Evolutionary conservation across 768 basidiomycete species (phyloP), one percentile per base, ranked within the genome.

Genomic region (Boletus rex-veris): DNA sequence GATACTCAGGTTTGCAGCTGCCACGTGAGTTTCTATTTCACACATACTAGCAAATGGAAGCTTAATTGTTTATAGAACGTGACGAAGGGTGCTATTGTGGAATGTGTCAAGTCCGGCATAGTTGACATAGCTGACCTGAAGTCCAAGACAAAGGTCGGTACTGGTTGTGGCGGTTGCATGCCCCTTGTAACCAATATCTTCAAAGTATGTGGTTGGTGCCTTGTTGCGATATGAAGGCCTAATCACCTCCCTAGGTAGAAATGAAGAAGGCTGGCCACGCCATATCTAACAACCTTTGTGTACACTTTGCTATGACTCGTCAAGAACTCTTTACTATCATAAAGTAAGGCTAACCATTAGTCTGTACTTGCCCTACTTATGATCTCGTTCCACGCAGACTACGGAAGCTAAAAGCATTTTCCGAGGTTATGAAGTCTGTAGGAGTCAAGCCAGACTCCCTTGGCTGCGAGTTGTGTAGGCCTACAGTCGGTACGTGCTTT

Each of bases 401-500:
- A 57, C 86, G 85, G 66, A 75, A 80, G 54, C 73, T 88, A 31
- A 75, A 67, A 47, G 80, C 77, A n/a, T 83, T 84, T 53, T 53
- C 66, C 1, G 77, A 79, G 28, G 74, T 88, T 38, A 81, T 87
- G 77, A 60, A 63, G 8, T 70, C 71, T 7, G 73, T 69, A 3
- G 85, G 85, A 18, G 70, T 74, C 19, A 74, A 75, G 37, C 69
- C 73, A 33, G 70, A 77, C 40, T 73, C 81, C 0, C 58, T 84
- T 7, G 88, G 88, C 2, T 90, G 88, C 58, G 88, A 89, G 68
- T 67, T 84, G 21, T 90, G 88, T 71, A 87, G 84, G 60, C 88
- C 88, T 5, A 80, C 78, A 7, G 74, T 88, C 31, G 87, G 78
- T 26, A 78, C 24, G 51, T 24, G 3, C 52, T 31, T 41, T 33